Percentiles rank a stretch among this genome's conserved stretches.
Evolutionary conservation across 768 basidiomycete species (phyloP).

Genomic region (Tulasnella sp.): DNA sequence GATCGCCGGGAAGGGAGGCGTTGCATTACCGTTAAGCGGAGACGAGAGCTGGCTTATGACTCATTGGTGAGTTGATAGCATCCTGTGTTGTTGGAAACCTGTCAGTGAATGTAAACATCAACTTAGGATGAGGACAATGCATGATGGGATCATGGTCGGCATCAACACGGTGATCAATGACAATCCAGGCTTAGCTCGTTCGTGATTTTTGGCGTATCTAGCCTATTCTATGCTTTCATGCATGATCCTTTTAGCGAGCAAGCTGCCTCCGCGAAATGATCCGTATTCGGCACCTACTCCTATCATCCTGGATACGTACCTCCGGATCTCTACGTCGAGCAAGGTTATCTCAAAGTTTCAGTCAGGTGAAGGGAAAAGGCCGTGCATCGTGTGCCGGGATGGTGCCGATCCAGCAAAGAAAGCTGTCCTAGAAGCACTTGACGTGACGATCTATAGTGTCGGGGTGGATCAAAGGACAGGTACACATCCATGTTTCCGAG

Average conservation of each 20-base stretch:
- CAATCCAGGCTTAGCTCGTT: constrained; percentile 75
- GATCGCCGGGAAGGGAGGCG: constrained; percentile 66
- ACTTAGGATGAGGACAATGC: constrained; percentile 77
- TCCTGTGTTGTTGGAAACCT: neutral
- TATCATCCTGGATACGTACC: constrained; percentile 66
- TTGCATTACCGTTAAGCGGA: constrained; percentile 75
- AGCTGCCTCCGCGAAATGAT: constrained; percentile 34
- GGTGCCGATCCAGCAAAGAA: constrained; percentile 28
- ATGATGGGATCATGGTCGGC: constrained; percentile 87
- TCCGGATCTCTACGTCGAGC: constrained; percentile 55
- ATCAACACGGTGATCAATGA: constrained; percentile 85
- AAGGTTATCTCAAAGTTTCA: constrained; percentile 60
- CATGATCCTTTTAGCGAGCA: constrained; percentile 36
- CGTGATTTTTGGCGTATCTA: constrained; percentile 36
- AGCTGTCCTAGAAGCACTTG: constrained; percentile 40
- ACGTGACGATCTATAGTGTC: no score
- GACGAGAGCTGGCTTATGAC: constrained; percentile 86
- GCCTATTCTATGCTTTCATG: no score
- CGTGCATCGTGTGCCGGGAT: constrained; percentile 52
- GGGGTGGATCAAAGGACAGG: constrained; percentile 24
- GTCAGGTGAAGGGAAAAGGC: constrained; percentile 48
- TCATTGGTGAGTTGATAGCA: constrained; percentile 55
- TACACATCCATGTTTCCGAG: no score
- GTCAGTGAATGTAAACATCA: neutral
- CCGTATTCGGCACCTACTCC: constrained; percentile 51